Evolutionary conservation across 2,329 filamentous ascomycete species (phyloP), one percentile per base, ranked within the genome.

Genomic region (Phaeosphaeria sp.): DNA sequence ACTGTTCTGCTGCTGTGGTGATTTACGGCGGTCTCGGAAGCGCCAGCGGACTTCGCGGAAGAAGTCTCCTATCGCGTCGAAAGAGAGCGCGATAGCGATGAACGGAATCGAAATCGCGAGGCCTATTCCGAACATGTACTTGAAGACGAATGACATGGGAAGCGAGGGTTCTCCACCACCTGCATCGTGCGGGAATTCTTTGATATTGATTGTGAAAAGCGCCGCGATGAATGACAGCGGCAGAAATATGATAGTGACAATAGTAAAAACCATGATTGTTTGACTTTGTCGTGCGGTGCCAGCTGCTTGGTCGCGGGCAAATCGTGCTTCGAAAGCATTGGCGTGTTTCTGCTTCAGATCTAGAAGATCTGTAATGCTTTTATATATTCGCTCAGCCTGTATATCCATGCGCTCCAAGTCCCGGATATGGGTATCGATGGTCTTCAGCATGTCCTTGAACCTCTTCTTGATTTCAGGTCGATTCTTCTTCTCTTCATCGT

Each of bases 301-400:
- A 2, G 84, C 82, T 0, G 87, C 87, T 71, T 89, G 86, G 50
- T 89, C 85, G 18, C 84, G 79, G 0, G 84, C 82, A 52, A 85
- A 89, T 2, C 87, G 83, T 1, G 87, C 87, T 68, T 90, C 87
- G 47, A 89, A 84, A 0, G 86, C 86, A 73, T 89, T 90, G 62
- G 86, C 87, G 56, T 90, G 87, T 71, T 89, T 89, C 65, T 90
- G 87, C 66, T 90, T 90, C 0, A 89, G 80, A 62, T 90, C 87
- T 0, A 90, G 82, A 5, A 90, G 76, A 63, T 89, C 84, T 0
- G 84, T 87, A 46, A 89, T 82, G 55, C 81, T 84, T 44, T 81
- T 77, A 67, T 89, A 88, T 59, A 89, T 85, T 21, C 83, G 81
- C 56, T 84, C 80, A 0, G 87, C 86, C 70, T 88, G 87, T 50